phyloP scores from a whole-genome alignment of 805 yeast genomes.

The Candida nanaspora region DNA sequence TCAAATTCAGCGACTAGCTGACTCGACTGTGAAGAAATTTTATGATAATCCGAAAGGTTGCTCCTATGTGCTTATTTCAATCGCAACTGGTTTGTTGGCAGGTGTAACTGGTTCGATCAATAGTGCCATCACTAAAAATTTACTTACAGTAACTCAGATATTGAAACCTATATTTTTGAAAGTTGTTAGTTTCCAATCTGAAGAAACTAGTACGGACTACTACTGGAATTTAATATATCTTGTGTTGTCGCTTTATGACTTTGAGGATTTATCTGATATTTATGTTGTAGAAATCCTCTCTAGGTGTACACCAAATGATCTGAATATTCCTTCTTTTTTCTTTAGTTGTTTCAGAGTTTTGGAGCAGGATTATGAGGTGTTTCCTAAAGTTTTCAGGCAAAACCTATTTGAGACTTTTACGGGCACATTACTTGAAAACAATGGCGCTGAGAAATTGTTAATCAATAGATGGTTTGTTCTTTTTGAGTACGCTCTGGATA shows the following conservation, averaged over 20 bases:
- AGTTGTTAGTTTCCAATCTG: slow-evolving; percentile 15
- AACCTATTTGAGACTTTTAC: slow-evolving; percentile 5
- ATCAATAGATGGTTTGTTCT: slow-evolving; percentile 53
- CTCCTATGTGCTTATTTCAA: slow-evolving; percentile 18
- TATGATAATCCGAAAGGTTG: slow-evolving; percentile 4
- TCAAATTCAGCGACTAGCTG: slow-evolving; percentile 30
- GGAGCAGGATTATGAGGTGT: slow-evolving; percentile 22
- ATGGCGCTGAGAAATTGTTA: slow-evolving; percentile 15
- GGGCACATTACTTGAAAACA: slow-evolving; percentile 16
- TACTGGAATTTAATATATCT: slow-evolving; percentile 42
- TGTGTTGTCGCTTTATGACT: slow-evolving; percentile 41
- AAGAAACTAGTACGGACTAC: slow-evolving; percentile 8
- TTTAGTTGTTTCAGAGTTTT: slow-evolving; percentile 36
- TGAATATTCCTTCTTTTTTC: slow-evolving; percentile 7
- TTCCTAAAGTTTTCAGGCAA: slow-evolving; percentile 1
- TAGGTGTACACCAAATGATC: background rate
- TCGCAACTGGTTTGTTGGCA: slow-evolving; percentile 34
- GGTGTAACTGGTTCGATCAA: slow-evolving; percentile 20
- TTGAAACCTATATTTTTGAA: slow-evolving; percentile 13
- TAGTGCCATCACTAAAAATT: slow-evolving; percentile 19
- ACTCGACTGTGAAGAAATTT: slow-evolving; percentile 10
- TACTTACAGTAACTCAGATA: slow-evolving; percentile 9
- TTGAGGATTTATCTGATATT: slow-evolving; percentile 12
- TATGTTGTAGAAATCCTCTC: slow-evolving; percentile 1
- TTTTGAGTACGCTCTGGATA: slow-evolving; percentile 26